Percentiles rank a stretch among this genome's conserved stretches.
Conservation (phyloP, 805 yeast species). For the Nakazawaea ernobii region DNA sequence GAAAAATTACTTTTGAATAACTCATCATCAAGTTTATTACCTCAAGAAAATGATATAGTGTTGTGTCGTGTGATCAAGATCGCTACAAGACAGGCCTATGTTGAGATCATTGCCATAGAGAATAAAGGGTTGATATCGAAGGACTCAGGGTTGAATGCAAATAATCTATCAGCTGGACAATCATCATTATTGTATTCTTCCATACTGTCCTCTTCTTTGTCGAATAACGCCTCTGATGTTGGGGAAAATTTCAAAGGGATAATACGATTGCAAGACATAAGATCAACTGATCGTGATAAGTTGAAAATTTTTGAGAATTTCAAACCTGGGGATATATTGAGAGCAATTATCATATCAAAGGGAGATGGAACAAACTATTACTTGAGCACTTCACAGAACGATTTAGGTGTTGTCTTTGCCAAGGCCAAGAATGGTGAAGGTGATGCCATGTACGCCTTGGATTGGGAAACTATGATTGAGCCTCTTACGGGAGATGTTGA, state of each 20-base stretch:
- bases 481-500: conserved; percentile 71
- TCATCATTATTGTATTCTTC: conserved; percentile 14
- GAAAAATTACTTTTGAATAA: conserved; percentile 7
- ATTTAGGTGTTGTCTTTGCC: conserved; percentile 91
- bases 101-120: conserved; percentile 55
- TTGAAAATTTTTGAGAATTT: conserved; percentile 75
- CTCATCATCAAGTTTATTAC: conserved; percentile 44
- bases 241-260: conserved; percentile 90
- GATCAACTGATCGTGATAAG: conserved; percentile 87
- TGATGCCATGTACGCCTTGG: conserved; percentile 76
- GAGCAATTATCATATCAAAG: conserved; percentile 76
- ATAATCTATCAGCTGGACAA: background rate
- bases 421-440: conserved; percentile 65
- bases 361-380: conserved; percentile 95
- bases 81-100: conserved; percentile 62
- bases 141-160: conserved; percentile 24
- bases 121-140: conserved; percentile 38
- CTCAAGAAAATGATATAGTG: conserved; percentile 81
- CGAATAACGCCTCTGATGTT: conserved; percentile 54
- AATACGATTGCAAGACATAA: conserved; percentile 79
- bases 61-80: conserved; percentile 68
- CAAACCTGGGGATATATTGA: conserved; percentile 87
- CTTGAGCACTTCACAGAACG: conserved; percentile 82
- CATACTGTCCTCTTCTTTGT: conserved; percentile 31
- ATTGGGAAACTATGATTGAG: conserved; percentile 93